Base-by-base conservation (phyloP, 2,329 filamentous ascomycete genomes). In the Exophiala lecanii-corni region DNA sequence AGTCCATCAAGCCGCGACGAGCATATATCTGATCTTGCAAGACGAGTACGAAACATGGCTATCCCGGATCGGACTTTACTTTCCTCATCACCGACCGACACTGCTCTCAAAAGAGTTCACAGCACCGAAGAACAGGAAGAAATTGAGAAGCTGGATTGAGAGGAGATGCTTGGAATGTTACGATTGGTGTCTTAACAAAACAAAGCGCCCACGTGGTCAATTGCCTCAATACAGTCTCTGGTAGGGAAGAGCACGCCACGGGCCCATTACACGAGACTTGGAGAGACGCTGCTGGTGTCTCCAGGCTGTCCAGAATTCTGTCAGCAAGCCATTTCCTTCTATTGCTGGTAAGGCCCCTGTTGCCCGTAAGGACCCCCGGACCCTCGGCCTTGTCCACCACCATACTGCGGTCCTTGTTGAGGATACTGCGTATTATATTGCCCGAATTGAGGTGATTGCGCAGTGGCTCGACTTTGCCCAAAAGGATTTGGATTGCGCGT, bases 21-120 rank as follows among this genome's bases (percentile, higher is more conserved):
- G 49, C 91, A 98, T 71, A 76, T 98, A 40, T 82, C 78, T 37
- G 89, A 97, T 65, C 68, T 98, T 55, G 87, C 86, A 12, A 66
- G 71, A 43, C 76, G 86, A 40, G 82, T 92, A 32, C 78, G 81
- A 57, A 74, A 70, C 39, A 72, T 94, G 41, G 32, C 35, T 12
- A 43, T 47, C 10, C 46, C 53, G 16, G 13, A 18, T 31, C 51
- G 46, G 12, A 25, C 19, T 18, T 15, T 21, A 16, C 36, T 21
- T 13, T 32, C 37, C n/a, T 35, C 23, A 10, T 13, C 9, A 3
- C 13, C 35, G 13, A 59, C 54, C 51, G 51, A 50, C 43, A 53
- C 67, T 43, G 60, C 68, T 49, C 66, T 76, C 55, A 60, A 63
- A 34, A 72, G 59, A 55, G 62, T 67, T 38, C 65, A 62, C 47